Base-by-base conservation (phyloP, 2,329 filamentous ascomycete species). In the Arachnomyces sp. region DNA sequence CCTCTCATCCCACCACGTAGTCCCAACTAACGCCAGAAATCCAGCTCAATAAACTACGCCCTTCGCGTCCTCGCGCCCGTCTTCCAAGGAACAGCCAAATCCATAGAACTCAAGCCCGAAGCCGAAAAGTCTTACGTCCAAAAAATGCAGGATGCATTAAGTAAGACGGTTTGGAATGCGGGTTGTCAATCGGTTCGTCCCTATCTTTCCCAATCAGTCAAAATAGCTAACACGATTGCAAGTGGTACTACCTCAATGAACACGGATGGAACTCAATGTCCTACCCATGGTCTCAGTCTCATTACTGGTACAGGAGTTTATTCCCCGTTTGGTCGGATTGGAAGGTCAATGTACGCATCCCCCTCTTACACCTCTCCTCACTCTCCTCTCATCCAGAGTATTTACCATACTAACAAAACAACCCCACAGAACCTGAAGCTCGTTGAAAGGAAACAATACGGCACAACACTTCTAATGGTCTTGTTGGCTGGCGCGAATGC, bases 21-120 rank as follows among this genome's bases (percentile, higher is more conserved):
- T 25, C 6, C 7, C 16, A 36, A 11, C 12, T 25, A 25, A 38
- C 29, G n/a, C n/a, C n/a, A n/a, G n/a, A n/a, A n/a, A n/a, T n/a
- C n/a, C n/a, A 56, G 52, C 55, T 71, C 71, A 51, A 61, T 79
- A 43, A 74, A 78, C 48, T 79, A 74, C 52, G 68, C 72, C 0
- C 57, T 82, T 3, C 74, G 75, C 0, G 64, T 81, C 43, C 67
- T 81, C 44, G 69, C 67, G 47, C 71, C 72, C 4, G 60, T 78
- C 7, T 42, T 74, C 3, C 52, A 59, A 7, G 68, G 68, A 1
- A 60, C 71, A 16, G 63, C 62, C 5, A 49, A 43, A 1, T 57
- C 59, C 2, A 59, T 66, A 7, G 71, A 73, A 36, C 55, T 75
- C 17, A 73, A 65, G 46, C 54, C 59, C 36, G 56, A 66, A 28